Evolutionary conservation across 768 basidiomycete species (phyloP).

Genomic region (Podaxis sp.): DNA sequence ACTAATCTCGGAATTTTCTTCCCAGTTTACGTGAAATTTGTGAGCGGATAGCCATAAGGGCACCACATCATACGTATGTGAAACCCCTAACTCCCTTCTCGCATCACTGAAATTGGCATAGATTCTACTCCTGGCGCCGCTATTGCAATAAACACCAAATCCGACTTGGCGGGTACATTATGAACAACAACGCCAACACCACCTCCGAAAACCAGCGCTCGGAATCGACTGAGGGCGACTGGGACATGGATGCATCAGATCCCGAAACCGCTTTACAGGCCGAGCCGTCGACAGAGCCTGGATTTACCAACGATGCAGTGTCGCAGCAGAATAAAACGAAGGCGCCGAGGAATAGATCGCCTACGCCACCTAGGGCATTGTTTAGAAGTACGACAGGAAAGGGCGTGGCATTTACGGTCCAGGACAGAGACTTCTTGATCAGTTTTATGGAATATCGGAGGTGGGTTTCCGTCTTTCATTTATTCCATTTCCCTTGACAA

Average conservation of each 20-base stretch:
- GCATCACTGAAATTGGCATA: slow-evolving; percentile 22
- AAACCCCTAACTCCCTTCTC: background rate
- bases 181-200: slow-evolving; percentile 45
- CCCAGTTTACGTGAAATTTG: slow-evolving; percentile 76
- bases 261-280: slow-evolving; percentile 18
- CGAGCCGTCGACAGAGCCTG: slow-evolving; percentile 37
- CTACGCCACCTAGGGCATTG: slow-evolving; percentile 75
- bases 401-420: slow-evolving; percentile 84
- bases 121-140: slow-evolving; percentile 88
- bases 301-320: slow-evolving; percentile 32
- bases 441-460: slow-evolving; percentile 75
- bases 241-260: slow-evolving; percentile 28
- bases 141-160: slow-evolving; percentile 94
- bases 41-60: slow-evolving; percentile 82
- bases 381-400: slow-evolving; percentile 87
- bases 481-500: slow-evolving; percentile 2
- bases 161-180: slow-evolving; percentile 78
- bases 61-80: slow-evolving; percentile 83
- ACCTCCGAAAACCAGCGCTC: slow-evolving; percentile 26
- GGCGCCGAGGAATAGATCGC: slow-evolving; percentile 57
- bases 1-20: background rate
- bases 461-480: slow-evolving; percentile 32
- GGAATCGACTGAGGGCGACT: slow-evolving; percentile 38
- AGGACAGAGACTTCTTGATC: slow-evolving; percentile 74
- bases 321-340: slow-evolving; percentile 19